Base-by-base conservation (phyloP, 2,329 filamentous ascomycete genomes). In the Apiospora aurea region DNA sequence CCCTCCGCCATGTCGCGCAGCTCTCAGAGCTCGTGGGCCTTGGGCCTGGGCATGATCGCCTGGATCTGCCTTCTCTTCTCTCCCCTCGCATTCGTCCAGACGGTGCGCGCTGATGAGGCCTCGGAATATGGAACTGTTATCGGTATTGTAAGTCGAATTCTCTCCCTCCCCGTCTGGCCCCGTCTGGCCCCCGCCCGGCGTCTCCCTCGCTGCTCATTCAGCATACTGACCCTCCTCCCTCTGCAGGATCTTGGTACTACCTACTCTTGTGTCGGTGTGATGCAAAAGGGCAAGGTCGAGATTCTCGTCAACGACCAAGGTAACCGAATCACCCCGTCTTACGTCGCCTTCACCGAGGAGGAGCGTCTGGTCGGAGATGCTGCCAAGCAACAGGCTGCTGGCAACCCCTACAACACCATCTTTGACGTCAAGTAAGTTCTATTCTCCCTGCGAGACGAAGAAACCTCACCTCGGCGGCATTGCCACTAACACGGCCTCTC, bases 291-390 rank as follows among this genome's bases (percentile, higher is more conserved):
- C 83, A 96, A 96, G 86, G 94, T 97, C 78, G 94, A 97, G 82
- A 97, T 97, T 86, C 89, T 97, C 79, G 94, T 94, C 85, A 97
- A 97, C 88, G 94, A 97, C 85, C 95, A 97, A 88, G 94, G 94
- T 88, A 95, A 97, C 91, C 93, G 94, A 87, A 97, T 97, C 78
- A 97, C 95, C 79, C 95, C 95, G 71, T 97, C 94, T 76, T 97
- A 96, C 85, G 95, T 97, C 82, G 95, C 94, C 80, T 97, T 97
- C 85, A 98, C 95, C 84, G 95, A 98, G 80, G 95, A 98, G 76
- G 96, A 98, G 86, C 92, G 96, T 82, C 89, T 99, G 77, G 95
- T 99, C 78, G 96, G 96, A 89, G 96, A 99, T 85, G 94, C 96
- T 80, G 95, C 95, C 80, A 97, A 97, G 92, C 97, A 97, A 87